These are phyloP conservation scores for Pseudocercospora fuligena DNA, from an alignment of 2,329 filamentous ascomycete genomes.

Conservation along the genomic window DNA sequence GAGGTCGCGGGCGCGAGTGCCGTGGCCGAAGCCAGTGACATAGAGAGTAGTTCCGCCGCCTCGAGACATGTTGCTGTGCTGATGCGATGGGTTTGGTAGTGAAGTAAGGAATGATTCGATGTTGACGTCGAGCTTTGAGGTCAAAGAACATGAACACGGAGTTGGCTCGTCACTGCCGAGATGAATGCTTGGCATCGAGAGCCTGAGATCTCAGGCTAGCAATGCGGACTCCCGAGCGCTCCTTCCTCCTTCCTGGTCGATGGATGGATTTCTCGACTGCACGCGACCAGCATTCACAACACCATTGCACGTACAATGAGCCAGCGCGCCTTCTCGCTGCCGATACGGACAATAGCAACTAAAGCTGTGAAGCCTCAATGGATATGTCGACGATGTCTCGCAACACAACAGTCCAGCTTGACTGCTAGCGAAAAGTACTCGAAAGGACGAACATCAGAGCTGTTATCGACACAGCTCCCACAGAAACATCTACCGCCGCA, in stretches of 20 bases:
- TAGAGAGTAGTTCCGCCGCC: constrained; percentile 88
- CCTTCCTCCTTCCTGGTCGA: constrained; percentile 4
- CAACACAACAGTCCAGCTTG: constrained; percentile 31
- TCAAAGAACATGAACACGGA: constrained; percentile 8
- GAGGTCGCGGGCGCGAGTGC: constrained; percentile 97
- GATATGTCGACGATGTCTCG: constrained; percentile 39
- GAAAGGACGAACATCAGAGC: constrained; percentile 9
- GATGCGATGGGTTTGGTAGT: constrained; percentile 8
- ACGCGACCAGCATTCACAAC: constrained; percentile 20
- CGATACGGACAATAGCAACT: constrained; percentile 33
- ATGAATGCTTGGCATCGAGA: neutral
- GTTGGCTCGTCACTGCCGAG: neutral
- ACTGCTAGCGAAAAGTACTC: constrained; percentile 21
- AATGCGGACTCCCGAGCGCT: neutral
- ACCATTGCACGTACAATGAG: constrained; percentile 30
- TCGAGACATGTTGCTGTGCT: constrained; percentile 72
- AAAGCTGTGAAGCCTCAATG: constrained; percentile 31
- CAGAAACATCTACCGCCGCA: constrained; percentile 16
- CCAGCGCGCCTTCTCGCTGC: constrained; percentile 31
- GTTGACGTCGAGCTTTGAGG: constrained; percentile 6
- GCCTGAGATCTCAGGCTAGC: neutral
- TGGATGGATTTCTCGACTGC: constrained; percentile 12
- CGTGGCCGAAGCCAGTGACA: constrained; percentile 98
- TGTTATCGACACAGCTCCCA: constrained; percentile 15
- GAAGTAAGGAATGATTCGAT: constrained; percentile 11